Evolutionary conservation across 106 monocot genomes (phyloP).

Genomic region (Narthecium ossifragum): DNA sequence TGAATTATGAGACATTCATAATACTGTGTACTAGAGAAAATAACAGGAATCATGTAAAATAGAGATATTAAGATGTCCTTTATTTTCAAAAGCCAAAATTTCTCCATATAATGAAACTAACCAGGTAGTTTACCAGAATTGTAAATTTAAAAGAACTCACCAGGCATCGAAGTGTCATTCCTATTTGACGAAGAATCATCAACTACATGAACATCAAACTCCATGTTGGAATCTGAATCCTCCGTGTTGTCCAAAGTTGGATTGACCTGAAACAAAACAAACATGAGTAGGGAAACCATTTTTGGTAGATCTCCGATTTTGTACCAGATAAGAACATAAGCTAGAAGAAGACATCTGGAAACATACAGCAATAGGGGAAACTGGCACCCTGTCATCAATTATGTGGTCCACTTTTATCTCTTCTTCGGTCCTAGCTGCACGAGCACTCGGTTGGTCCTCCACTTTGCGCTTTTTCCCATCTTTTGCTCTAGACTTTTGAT

Average conservation of each 20-base stretch:
- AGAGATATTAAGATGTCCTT: too few species aligned
- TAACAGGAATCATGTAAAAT: too few species aligned
- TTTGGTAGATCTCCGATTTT: too few species aligned
- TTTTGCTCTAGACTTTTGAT: constrained; percentile 24
- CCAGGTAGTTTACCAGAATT: too few species aligned
- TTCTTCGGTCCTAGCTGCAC: constrained; percentile 13
- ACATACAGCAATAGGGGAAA: constrained; percentile 25
- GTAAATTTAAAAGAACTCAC: constrained; percentile 22
- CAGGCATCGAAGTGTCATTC: constrained; percentile 16
- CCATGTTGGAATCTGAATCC: constrained; percentile 6
- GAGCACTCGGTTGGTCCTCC: constrained; percentile 14
- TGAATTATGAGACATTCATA: too few species aligned
- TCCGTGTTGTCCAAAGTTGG: constrained; percentile 19
- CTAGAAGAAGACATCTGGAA: background rate
- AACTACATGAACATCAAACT: constrained; percentile 10
- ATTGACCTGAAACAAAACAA: constrained; percentile 36
- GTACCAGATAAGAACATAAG: background rate
- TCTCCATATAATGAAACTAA: background rate
- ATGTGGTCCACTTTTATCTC: constrained; percentile 14
- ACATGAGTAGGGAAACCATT: too few species aligned
- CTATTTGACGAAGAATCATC: constrained; percentile 24
- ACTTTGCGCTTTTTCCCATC: constrained; percentile 19
- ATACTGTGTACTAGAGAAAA: too few species aligned
- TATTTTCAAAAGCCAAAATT: too few species aligned
- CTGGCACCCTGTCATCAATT: constrained; percentile 4